Conservation (phyloP, 331 rosid genomes). For the Erythrophleum ivorense region DNA sequence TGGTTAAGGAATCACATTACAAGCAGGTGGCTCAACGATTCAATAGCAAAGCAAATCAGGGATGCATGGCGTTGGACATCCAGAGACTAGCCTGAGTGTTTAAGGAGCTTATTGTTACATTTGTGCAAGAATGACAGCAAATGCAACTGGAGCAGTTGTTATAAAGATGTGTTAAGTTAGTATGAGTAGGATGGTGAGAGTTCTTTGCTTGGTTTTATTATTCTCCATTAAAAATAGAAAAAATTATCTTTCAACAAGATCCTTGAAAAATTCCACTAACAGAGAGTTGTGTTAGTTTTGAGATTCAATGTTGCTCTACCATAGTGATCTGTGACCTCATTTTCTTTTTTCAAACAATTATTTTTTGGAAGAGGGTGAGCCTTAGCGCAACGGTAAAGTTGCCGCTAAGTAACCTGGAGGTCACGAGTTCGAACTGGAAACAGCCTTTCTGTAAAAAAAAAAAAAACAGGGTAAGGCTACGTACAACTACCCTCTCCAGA, state of each 20-base stretch:
- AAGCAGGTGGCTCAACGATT: background rate
- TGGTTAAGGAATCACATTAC: background rate
- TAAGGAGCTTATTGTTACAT: background rate
- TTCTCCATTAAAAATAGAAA: no score
- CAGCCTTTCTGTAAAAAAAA: no score
- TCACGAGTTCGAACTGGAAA: no score
- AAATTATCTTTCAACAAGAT: background rate
- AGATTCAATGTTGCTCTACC: constrained; percentile 4
- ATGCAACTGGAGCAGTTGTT: background rate
- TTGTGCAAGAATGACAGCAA: background rate
- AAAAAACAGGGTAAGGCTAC: no score
- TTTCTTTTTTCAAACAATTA: background rate
- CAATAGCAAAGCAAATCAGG: background rate
- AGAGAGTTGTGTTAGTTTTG: background rate
- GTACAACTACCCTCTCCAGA: no score
- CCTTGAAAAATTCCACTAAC: constrained; percentile 12
- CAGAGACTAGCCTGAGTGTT: background rate
- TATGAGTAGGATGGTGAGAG: background rate
- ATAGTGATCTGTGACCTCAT: background rate
- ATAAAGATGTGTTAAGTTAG: background rate
- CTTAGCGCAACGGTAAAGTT: no score
- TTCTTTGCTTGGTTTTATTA: background rate
- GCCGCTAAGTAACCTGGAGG: no score
- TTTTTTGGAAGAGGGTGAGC: no score
- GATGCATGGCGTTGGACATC: background rate